A percentile compares a stretch with the other conserved stretches of the same genome.
Conservation (phyloP, 2,329 filamentous ascomycete species). For the Didymella exigua region DNA sequence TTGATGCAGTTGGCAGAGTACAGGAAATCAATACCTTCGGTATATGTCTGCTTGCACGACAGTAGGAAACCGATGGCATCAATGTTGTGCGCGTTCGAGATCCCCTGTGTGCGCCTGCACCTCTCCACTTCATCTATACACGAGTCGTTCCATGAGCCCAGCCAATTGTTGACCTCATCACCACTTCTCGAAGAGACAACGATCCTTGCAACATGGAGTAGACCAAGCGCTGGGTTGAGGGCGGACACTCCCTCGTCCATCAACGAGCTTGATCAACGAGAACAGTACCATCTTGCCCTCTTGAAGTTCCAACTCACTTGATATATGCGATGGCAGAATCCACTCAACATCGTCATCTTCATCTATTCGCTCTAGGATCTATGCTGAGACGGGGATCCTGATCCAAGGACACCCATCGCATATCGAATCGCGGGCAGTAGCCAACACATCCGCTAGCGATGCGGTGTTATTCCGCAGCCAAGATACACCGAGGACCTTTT, state of each 20-base stretch:
- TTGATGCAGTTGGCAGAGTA: constrained; percentile 15
- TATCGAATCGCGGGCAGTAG: not conserved
- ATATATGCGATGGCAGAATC: not conserved
- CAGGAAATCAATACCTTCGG: constrained; percentile 17
- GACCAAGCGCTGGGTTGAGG: not conserved
- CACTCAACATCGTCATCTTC: not conserved
- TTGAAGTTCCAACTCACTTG: constrained; percentile 47
- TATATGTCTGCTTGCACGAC: constrained; percentile 19
- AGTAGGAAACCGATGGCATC: constrained; percentile 19
- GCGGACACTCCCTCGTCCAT: constrained; percentile 2
- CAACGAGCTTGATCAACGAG: constrained; percentile 9
- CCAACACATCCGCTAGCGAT: not conserved
- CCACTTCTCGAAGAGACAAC: too few species aligned
- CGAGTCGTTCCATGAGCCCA: not conserved
- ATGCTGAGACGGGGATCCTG: not conserved
- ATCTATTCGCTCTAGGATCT: not conserved
- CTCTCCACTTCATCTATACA: not conserved
- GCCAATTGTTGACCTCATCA: constrained; percentile 16
- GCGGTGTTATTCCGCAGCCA: not conserved
- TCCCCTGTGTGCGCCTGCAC: not conserved
- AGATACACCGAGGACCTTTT: not conserved
- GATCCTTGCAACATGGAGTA: too few species aligned
- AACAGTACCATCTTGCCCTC: constrained; percentile 32
- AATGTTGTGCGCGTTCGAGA: not conserved
- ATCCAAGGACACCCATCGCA: not conserved